Evolutionary conservation across 2,329 filamentous ascomycete species (phyloP).

Genomic region (Stenocarpella maydis): DNA sequence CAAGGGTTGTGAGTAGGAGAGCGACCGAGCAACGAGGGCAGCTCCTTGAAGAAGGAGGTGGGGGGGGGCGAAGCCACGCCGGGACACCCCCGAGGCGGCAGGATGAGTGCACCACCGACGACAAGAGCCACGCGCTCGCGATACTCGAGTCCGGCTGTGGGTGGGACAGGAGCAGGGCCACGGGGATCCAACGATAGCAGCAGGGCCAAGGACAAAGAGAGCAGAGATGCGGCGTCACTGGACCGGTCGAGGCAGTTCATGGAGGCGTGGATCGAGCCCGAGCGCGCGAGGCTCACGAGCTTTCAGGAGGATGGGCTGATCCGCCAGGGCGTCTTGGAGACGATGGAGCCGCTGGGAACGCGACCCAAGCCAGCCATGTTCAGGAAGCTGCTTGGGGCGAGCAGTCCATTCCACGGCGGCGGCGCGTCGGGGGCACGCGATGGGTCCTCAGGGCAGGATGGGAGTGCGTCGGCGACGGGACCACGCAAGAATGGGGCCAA

Average conservation of each 20-base stretch:
- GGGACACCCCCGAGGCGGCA: conserved; percentile 36
- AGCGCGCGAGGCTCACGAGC: conserved; percentile 69
- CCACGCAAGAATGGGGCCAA: conserved; percentile 46
- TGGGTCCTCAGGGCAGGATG: conserved; percentile 25
- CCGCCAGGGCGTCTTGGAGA: conserved; percentile 78
- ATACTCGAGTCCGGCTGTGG: conserved; percentile 58
- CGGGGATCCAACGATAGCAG: conserved; percentile 35
- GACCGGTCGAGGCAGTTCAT: conserved; percentile 55
- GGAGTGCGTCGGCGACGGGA: conserved; percentile 2
- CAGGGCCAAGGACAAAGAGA: conserved; percentile 33
- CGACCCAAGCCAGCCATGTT: conserved; percentile 71
- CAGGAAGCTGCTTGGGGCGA: conserved; percentile 52
- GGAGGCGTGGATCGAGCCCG: conserved; percentile 66
- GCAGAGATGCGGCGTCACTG: conserved; percentile 37
- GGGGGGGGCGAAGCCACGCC: conserved; percentile 37
- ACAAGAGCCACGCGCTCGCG: conserved; percentile 63
- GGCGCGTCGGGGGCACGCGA: conserved; percentile 36
- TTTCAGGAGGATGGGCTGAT: conserved; percentile 81
- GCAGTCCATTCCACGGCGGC: conserved; percentile 33
- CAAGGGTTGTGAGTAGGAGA: conserved; percentile 21
- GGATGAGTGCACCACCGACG: conserved; percentile 43
- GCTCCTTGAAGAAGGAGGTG: conserved; percentile 35
- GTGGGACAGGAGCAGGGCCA: conserved; percentile 41
- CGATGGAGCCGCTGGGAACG: conserved; percentile 83
- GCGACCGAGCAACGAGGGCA: conserved; percentile 26